Percentiles rank a stretch among this genome's conserved stretches.
phyloP scores from a whole-genome alignment of 805 yeast genomes.

The Candida alai region DNA sequence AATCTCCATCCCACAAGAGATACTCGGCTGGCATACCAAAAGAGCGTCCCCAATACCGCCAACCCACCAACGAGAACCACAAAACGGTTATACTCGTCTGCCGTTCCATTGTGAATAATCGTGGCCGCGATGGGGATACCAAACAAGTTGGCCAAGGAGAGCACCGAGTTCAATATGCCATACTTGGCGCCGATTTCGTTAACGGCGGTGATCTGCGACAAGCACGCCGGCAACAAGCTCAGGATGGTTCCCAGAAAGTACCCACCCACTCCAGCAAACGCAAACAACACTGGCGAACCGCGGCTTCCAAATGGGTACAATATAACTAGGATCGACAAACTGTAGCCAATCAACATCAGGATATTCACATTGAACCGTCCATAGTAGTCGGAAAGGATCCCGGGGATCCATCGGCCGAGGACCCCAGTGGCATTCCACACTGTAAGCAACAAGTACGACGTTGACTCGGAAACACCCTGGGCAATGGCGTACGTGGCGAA shows the following conservation, averaged over 20 bases:
- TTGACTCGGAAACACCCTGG: slow-evolving; percentile 26
- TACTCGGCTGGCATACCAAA: slow-evolving; percentile 22
- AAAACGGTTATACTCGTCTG: slow-evolving; percentile 25
- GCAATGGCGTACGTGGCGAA: slow-evolving; percentile 32
- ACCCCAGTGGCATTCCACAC: slow-evolving; percentile 30
- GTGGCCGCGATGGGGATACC: slow-evolving; percentile 34
- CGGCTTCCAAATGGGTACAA: slow-evolving; percentile 35
- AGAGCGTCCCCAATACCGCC: slow-evolving; percentile 23
- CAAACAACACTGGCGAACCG: slow-evolving; percentile 22
- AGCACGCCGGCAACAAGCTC: slow-evolving; percentile 44
- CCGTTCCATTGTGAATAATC: slow-evolving; percentile 25
- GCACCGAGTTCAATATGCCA: slow-evolving; percentile 28
- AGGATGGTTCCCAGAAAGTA: slow-evolving; percentile 32
- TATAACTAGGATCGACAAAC: slow-evolving; percentile 23
- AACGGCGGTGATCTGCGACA: slow-evolving; percentile 52
- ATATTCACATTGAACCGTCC: slow-evolving; percentile 32
- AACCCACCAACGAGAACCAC: slow-evolving; percentile 29
- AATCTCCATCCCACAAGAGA: slow-evolving; percentile 19
- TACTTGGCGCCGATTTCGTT: slow-evolving; percentile 34
- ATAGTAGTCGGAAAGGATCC: slow-evolving; percentile 22
- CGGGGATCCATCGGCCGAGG: slow-evolving; percentile 32
- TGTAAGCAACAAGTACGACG: slow-evolving; percentile 24
- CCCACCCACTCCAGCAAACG: slow-evolving; percentile 33
- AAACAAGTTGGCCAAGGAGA: slow-evolving; percentile 29
- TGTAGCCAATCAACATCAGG: slow-evolving; percentile 24